These are phyloP conservation scores for Metarhizium humberi DNA, from an alignment of 2,329 filamentous ascomycete genomes.

Conservation along the genomic window DNA sequence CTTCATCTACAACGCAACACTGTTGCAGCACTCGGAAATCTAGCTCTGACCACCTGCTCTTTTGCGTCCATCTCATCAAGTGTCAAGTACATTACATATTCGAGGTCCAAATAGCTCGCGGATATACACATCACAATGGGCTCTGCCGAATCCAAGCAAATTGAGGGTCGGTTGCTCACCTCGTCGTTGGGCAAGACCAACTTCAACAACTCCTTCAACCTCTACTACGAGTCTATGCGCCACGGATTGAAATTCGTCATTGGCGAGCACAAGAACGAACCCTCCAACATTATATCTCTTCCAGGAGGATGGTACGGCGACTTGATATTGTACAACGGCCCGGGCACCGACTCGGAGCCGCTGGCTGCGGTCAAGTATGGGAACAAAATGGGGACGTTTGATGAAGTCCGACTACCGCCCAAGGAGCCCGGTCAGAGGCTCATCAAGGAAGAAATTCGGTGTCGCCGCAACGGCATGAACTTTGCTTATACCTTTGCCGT, in stretches of 20 bases:
- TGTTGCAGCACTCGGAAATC: neutral
- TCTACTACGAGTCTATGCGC: constrained; percentile 7
- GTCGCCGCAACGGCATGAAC: constrained; percentile 3
- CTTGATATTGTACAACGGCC: constrained; percentile 9
- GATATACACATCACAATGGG: constrained; percentile 5
- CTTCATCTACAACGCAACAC: neutral
- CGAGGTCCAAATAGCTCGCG: neutral
- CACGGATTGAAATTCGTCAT: constrained; percentile 4
- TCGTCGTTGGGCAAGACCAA: constrained; percentile 1
- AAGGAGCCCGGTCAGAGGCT: constrained; percentile 1
- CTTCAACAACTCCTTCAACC: constrained; percentile 6
- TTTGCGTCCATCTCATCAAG: neutral
- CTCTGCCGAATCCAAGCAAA: constrained; percentile 10
- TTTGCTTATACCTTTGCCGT: constrained; percentile 21
- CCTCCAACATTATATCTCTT: constrained; percentile 5
- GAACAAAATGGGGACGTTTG: constrained; percentile 4
- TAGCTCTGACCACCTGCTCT: neutral
- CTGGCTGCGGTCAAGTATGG: constrained; percentile 2
- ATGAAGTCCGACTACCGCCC: constrained; percentile 9
- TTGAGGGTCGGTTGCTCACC: neutral
- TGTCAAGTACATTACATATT: neutral
- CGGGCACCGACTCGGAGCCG: constrained; percentile 3
- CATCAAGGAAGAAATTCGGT: constrained; percentile 6
- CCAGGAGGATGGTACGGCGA: constrained; percentile 8
- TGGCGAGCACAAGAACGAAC: constrained; percentile 5